phyloP scores from a whole-genome alignment of 495 filamentous ascomycete species.

The Extremus antarcticus region DNA sequence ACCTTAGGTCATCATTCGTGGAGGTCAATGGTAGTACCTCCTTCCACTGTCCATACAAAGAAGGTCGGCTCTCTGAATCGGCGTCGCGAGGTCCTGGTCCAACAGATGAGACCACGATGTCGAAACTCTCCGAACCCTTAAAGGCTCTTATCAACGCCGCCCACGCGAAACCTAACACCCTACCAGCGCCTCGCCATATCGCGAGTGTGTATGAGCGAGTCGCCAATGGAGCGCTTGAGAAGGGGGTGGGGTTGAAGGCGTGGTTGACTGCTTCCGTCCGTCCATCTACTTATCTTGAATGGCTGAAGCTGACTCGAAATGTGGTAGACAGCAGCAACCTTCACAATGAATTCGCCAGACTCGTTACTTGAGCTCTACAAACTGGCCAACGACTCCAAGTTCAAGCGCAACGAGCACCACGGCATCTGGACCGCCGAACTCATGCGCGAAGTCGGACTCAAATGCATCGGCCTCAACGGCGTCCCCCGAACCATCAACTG shows the following conservation, averaged over 20 bases:
- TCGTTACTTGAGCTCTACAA: constrained; percentile 46
- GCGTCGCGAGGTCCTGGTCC: no score
- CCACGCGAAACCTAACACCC: constrained; percentile 52
- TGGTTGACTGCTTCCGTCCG: constrained; percentile 57
- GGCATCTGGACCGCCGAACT: constrained; percentile 53
- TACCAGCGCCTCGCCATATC: constrained; percentile 52
- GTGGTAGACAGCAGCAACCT: constrained; percentile 54
- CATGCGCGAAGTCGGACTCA: constrained; percentile 69
- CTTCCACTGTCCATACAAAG: no score
- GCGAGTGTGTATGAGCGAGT: constrained; percentile 49
- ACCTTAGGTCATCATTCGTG: no score
- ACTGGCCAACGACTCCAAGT: constrained; percentile 34
- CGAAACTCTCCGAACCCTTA: constrained; percentile 53
- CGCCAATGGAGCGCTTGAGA: constrained; percentile 40
- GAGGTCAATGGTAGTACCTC: no score
- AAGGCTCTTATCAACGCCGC: constrained; percentile 63
- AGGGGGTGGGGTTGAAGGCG: constrained; percentile 46
- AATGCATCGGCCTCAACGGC: constrained; percentile 77
- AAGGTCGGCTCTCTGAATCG: no score
- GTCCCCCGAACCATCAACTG: constrained; percentile 70
- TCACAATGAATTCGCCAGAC: constrained; percentile 64
- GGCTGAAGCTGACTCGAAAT: constrained; percentile 10
- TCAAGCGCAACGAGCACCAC: constrained; percentile 19
- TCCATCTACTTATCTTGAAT: not conserved
- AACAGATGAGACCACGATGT: constrained; percentile 49